Percentiles rank a stretch among this genome's conserved stretches.
Evolutionary conservation across 345 rosid species (phyloP).

Genomic region (Trapa bicornis): DNA sequence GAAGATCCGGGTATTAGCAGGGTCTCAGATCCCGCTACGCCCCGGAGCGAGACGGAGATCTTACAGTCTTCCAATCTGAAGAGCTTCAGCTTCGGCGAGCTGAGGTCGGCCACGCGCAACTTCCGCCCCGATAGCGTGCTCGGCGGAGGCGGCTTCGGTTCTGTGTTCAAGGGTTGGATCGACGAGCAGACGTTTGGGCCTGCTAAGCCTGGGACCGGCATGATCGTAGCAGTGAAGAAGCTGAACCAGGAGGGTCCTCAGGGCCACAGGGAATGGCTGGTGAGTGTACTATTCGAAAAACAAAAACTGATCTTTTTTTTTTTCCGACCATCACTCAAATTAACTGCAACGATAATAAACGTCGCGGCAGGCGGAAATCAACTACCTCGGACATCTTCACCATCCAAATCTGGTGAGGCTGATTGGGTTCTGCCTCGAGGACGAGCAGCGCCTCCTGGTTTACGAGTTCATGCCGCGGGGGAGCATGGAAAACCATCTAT

Average conservation of each 20-base stretch:
- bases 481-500: slow-evolving; percentile 32
- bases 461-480: slow-evolving; percentile 12
- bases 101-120: slow-evolving; percentile 26
- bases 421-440: slow-evolving; percentile 32
- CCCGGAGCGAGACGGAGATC: slow-evolving; percentile 31
- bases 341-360: background rate
- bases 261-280: slow-evolving; percentile 33
- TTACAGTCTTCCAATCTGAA: slow-evolving; percentile 28
- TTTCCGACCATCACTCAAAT: background rate
- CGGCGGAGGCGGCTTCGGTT: slow-evolving; percentile 39
- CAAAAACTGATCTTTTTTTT: too few species aligned
- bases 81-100: slow-evolving; percentile 23
- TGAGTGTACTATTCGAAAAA: background rate
- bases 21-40: slow-evolving; percentile 20
- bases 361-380: slow-evolving; percentile 23
- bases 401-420: slow-evolving; percentile 32
- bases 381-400: slow-evolving; percentile 26
- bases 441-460: slow-evolving; percentile 28
- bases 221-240: slow-evolving; percentile 30
- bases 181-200: slow-evolving; percentile 21
- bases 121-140: slow-evolving; percentile 33
- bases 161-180: slow-evolving; percentile 37
- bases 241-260: slow-evolving; percentile 24
- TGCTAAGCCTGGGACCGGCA: slow-evolving; percentile 34
- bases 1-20: slow-evolving; percentile 10